phyloP scores from a whole-genome alignment of 1,284 basidiomycete genomes.

The Golubevia pallescens region DNA sequence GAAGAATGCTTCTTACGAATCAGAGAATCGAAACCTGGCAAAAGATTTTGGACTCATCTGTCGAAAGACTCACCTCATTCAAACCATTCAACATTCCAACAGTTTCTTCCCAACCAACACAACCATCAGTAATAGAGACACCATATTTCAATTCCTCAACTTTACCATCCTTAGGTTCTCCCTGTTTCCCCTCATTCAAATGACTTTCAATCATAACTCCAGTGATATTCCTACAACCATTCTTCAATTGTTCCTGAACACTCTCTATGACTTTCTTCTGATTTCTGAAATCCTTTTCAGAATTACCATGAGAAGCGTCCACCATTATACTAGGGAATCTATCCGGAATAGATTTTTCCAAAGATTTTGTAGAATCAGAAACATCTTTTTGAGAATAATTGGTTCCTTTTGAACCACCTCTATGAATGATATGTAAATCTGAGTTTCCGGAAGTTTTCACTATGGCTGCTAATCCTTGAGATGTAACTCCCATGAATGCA shows the following conservation, averaged over 20 bases:
- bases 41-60: too few relatives aligned
- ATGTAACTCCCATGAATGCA: slow-evolving; percentile 63
- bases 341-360: slow-evolving; percentile 33
- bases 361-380: slow-evolving; percentile 6
- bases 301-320: slow-evolving; percentile 62
- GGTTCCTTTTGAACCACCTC: slow-evolving; percentile 53
- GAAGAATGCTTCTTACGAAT: too few relatives aligned
- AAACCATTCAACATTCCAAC: slow-evolving; percentile 48
- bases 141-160: slow-evolving; percentile 54
- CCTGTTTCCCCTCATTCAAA: slow-evolving; percentile 71
- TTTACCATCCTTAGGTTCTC: slow-evolving; percentile 57
- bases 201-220: slow-evolving; percentile 98
- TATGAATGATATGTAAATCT: slow-evolving; percentile 55
- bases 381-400: slow-evolving; percentile 7
- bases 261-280: slow-evolving; percentile 70
- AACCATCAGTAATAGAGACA: slow-evolving; percentile 62
- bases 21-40: too few relatives aligned
- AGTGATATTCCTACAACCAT: slow-evolving; percentile 80
- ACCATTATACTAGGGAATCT: slow-evolving; percentile 57
- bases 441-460: slow-evolving; percentile 90
- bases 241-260: slow-evolving; percentile 78
- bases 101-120: slow-evolving; percentile 57
- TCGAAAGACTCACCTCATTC: slow-evolving; percentile 22
- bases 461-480: slow-evolving; percentile 78
- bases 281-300: slow-evolving; percentile 61